Conservation (phyloP, 2,329 filamentous ascomycete genomes). For the Aspergillus calidoustus region DNA sequence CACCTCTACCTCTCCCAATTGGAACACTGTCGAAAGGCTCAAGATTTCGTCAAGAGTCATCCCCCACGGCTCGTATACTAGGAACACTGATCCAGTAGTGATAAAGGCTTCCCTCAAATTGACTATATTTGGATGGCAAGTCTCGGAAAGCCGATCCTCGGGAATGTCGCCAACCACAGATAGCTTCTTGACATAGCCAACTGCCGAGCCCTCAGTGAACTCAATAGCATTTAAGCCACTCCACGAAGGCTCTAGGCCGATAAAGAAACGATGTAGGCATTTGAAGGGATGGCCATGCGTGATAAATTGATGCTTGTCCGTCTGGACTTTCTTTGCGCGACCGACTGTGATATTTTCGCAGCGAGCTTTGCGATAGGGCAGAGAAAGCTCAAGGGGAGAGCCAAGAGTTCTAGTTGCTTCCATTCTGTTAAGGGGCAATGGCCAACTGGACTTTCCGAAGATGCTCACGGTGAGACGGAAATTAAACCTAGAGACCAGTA, state of each 20-base stretch:
- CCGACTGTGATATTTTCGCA: background rate
- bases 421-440: background rate
- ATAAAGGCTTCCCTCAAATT: conserved; percentile 19
- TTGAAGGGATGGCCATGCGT: conserved; percentile 16
- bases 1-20: conserved; percentile 17
- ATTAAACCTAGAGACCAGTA: background rate
- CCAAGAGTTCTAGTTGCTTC: background rate
- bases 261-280: conserved; percentile 15
- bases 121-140: conserved; percentile 11
- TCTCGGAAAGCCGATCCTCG: conserved; percentile 2
- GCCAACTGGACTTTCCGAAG: background rate
- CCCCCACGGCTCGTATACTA: conserved; percentile 16
- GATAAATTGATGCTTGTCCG: conserved; percentile 5
- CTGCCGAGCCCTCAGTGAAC: conserved; percentile 12
- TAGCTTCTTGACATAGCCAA: conserved; percentile 13
- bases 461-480: background rate
- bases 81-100: conserved; percentile 2
- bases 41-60: conserved; percentile 9
- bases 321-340: background rate
- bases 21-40: conserved; percentile 6
- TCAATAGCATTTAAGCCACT: conserved; percentile 19
- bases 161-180: background rate
- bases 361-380: conserved; percentile 2
- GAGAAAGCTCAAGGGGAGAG: conserved; percentile 5
- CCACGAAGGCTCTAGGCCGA: conserved; percentile 14